A percentile compares a stretch with the other conserved stretches of the same genome.
Conservation (phyloP, 139 green algal genomes). For the Coccomyxa sp. region DNA sequence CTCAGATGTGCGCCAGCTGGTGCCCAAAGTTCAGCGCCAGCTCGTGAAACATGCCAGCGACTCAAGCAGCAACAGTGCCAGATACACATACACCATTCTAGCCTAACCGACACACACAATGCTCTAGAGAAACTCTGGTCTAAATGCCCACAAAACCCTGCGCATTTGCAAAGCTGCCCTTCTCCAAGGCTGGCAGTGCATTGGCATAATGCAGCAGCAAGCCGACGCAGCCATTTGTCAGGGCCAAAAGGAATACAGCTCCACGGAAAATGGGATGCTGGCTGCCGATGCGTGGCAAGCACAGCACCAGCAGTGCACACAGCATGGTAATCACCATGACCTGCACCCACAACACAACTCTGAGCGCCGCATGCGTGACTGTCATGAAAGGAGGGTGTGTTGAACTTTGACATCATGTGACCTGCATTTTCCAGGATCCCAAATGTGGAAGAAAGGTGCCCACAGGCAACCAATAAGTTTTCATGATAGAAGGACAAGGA, state of each 20-base stretch:
- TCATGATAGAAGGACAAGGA: neutral
- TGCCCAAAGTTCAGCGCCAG: no score
- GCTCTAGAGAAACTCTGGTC: no score
- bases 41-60: no score
- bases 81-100: no score
- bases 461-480: neutral
- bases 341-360: neutral
- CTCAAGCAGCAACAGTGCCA: no score
- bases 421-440: no score
- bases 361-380: neutral
- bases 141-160: neutral
- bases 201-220: constrained; percentile 14
- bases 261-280: constrained; percentile 8
- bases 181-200: neutral
- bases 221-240: constrained; percentile 22
- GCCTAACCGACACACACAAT: no score
- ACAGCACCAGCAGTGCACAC: constrained; percentile 10
- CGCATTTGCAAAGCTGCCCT: neutral
- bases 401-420: neutral
- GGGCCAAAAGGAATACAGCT: constrained; percentile 15
- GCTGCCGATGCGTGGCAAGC: neutral
- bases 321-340: constrained; percentile 12
- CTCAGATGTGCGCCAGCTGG: no score
- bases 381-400: neutral
- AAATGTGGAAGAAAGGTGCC: neutral